Evolutionary conservation across 1,284 basidiomycete genomes (phyloP), one percentile per base, ranked within the genome.

Genomic region (Leccinum proximum): DNA sequence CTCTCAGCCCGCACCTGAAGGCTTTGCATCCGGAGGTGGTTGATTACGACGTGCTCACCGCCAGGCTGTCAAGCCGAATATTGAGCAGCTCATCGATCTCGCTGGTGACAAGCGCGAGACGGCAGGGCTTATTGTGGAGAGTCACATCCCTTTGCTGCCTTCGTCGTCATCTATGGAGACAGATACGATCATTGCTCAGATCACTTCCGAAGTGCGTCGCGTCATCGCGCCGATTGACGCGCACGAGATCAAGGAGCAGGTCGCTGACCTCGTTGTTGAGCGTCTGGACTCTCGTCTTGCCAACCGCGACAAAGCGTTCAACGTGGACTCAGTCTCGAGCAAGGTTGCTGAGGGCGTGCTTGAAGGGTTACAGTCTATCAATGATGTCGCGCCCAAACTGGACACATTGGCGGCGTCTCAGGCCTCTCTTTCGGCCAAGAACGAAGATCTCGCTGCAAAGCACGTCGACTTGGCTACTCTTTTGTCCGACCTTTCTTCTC

Each of bases 31-130:
- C 83, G 22, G 89, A 91, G 60, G 79, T 84, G 11, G 80, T 93
- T 61, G 91, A 94, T 72, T 91, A 93, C 70, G 89, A 93, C 54
- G 81, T 82, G 66, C 79, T 94, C 65, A 94, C 92, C 1, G 79
- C 78, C 42, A 85, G 74, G 89, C 92, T 1, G 92, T 94, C 70
- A 93, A 93, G 71, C 92, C 92, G 8, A 89, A 93, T 70, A 93
- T 94, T 26, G 84, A 88, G 2, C 91, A 94, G 70, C 85, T 94
- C 66, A 93, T 94, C 67, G 92, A 94, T 72, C 82, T 94, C 60
- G 87, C 92, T 18, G 91, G 90, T 0, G 92, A 94, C 73, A 94
- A 94, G 73, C 83, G 89, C 42, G 92, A 94, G 76, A 94, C 92
- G 6, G 92, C 92, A 4, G 82, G 83, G 9, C 82, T 94, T 57